A percentile compares a stretch with the other conserved stretches of the same genome.
phyloP scores from a whole-genome alignment of 768 basidiomycete species.

The Xerocomellus chrysenteron region DNA sequence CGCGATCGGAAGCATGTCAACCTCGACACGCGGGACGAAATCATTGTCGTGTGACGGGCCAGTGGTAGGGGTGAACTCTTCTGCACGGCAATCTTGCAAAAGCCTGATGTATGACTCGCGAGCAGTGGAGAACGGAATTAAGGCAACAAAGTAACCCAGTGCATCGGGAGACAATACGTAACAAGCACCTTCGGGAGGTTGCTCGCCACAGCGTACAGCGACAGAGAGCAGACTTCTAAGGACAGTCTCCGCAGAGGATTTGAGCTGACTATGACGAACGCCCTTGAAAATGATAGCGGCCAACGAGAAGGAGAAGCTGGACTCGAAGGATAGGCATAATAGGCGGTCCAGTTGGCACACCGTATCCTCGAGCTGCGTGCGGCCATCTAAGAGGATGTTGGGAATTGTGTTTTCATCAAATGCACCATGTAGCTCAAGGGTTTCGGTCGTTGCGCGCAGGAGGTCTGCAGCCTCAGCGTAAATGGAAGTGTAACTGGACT shows the following conservation, averaged over 20 bases:
- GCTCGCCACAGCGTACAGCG: conserved; percentile 47
- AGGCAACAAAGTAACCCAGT: conserved; percentile 76
- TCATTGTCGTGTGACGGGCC: conserved; percentile 41
- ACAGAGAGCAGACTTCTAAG: conserved; percentile 64
- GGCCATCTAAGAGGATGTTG: conserved; percentile 59
- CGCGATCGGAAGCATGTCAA: conserved; percentile 56
- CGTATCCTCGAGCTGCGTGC: conserved; percentile 63
- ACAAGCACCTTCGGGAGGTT: conserved; percentile 39
- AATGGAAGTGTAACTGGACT: conserved; percentile 71
- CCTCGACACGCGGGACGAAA: conserved; percentile 52
- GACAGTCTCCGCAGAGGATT: conserved; percentile 56
- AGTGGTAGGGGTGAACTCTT: conserved; percentile 41
- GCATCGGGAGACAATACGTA: conserved; percentile 56
- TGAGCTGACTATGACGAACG: conserved; percentile 64
- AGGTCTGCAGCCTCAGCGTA: conserved; percentile 69
- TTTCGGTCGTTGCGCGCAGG: conserved; percentile 61
- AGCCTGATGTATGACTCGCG: conserved; percentile 55
- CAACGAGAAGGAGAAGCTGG: conserved; percentile 77
- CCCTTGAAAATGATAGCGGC: conserved; percentile 87
- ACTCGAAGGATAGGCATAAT: conserved; percentile 73
- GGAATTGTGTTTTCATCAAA: conserved; percentile 57
- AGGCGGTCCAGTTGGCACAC: conserved; percentile 70
- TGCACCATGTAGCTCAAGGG: conserved; percentile 57
- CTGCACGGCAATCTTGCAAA: conserved; percentile 60
- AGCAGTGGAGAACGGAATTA: conserved; percentile 67